A percentile compares a stretch with the other conserved stretches of the same genome.
Conservation (phyloP, 2,329 filamentous ascomycete genomes). For the Xylariomycetidae sp. region DNA sequence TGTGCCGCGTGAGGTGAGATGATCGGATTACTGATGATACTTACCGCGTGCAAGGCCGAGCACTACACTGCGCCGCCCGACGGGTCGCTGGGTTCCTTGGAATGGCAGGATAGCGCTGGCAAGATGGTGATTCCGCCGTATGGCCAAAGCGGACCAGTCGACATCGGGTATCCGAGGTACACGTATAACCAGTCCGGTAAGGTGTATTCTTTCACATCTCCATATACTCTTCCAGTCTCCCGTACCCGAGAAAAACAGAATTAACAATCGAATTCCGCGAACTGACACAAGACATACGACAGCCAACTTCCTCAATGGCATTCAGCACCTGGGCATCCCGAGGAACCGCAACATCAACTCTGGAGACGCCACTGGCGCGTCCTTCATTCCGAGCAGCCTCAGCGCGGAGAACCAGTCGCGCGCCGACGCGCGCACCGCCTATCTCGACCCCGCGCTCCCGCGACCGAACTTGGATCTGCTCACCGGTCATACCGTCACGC, state of each 20-base stretch:
- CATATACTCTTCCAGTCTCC: neutral
- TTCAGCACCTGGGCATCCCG: slow-evolving; percentile 33
- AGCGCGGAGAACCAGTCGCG: slow-evolving; percentile 34
- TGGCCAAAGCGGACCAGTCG: slow-evolving; percentile 30
- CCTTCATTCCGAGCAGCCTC: slow-evolving; percentile 34
- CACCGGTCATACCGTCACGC: slow-evolving; percentile 34
- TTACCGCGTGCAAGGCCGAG: slow-evolving; percentile 34
- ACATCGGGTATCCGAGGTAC: slow-evolving; percentile 34
- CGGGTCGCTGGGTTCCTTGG: slow-evolving; percentile 13
- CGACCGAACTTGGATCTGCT: slow-evolving; percentile 36
- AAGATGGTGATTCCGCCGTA: too few species aligned
- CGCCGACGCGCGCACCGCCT: slow-evolving; percentile 35
- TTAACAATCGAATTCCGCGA: too few species aligned
- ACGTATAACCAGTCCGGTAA: slow-evolving; percentile 37
- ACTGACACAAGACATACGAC: too few species aligned
- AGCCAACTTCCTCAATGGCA: slow-evolving; percentile 34
- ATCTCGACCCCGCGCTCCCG: slow-evolving; percentile 31
- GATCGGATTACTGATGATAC: too few species aligned
- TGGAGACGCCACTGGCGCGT: slow-evolving; percentile 31
- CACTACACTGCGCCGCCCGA: slow-evolving; percentile 27
- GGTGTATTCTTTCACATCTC: slow-evolving; percentile 3
- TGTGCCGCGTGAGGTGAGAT: too few species aligned
- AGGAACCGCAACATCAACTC: slow-evolving; percentile 31
- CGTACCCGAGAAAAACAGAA: slow-evolving; percentile 1
- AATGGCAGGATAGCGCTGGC: too few species aligned